Evolutionary conservation across 371 early-diverging fungal species (phyloP).

Genomic region (Dichotomocladium elegans): DNA sequence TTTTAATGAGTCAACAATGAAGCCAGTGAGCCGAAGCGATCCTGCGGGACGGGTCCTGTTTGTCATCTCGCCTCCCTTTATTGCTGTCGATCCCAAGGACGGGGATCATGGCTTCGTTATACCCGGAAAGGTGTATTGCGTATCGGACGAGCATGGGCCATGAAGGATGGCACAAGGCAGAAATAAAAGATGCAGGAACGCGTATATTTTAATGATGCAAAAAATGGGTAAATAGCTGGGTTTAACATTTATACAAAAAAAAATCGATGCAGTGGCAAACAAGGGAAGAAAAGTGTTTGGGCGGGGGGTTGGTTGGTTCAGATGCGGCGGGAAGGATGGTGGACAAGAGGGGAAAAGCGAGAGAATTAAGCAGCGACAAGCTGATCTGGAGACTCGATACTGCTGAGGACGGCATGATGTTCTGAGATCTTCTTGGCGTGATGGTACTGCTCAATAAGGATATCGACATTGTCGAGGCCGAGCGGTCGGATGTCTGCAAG

Average conservation of each 20-base stretch:
- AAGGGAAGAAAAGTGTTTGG: not conserved
- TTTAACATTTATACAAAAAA: no score
- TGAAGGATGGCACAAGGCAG: no score
- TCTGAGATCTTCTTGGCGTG: slow-evolving; percentile 14
- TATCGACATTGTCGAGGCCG: slow-evolving; percentile 88
- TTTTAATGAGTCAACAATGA: slow-evolving; percentile 28
- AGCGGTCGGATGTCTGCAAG: slow-evolving; percentile 91
- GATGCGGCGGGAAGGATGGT: not conserved
- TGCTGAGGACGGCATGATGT: slow-evolving; percentile 11
- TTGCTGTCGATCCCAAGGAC: slow-evolving; percentile 31
- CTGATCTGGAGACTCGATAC: slow-evolving; percentile 17
- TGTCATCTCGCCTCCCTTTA: slow-evolving; percentile 29
- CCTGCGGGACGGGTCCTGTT: slow-evolving; percentile 29
- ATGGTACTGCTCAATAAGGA: slow-evolving; percentile 37
- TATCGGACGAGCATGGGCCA: no score
- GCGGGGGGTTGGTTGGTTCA: not conserved
- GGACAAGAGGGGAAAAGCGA: no score
- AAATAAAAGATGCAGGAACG: no score
- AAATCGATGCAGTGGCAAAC: no score
- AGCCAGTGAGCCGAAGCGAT: slow-evolving; percentile 30
- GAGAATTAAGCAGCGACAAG: not conserved
- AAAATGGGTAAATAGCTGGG: no score
- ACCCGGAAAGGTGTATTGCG: slow-evolving; percentile 34
- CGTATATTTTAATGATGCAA: no score
- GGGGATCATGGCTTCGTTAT: slow-evolving; percentile 40